These are phyloP conservation scores for Ceratocystiopsis minuta DNA, from an alignment of 2,329 filamentous ascomycete genomes.

Conservation along the genomic window DNA sequence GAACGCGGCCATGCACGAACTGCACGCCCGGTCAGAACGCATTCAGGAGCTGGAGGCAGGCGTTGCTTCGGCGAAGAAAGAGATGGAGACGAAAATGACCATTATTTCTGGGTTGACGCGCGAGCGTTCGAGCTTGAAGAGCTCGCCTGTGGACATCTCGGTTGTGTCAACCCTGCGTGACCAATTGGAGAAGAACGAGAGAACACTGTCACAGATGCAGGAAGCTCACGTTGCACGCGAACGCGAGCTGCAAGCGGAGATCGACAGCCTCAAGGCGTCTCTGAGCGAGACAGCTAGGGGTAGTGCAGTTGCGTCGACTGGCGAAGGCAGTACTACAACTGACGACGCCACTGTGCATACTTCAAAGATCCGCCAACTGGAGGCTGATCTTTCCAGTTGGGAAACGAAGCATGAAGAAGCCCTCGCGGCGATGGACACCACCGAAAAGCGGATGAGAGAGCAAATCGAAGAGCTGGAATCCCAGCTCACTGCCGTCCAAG, in stretches of 20 bases:
- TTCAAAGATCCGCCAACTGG: constrained; percentile 44
- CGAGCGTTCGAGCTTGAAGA: constrained; percentile 77
- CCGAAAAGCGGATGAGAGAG: constrained; percentile 52
- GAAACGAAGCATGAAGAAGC: constrained; percentile 56
- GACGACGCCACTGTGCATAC: constrained; percentile 24
- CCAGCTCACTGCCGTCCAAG: constrained; percentile 34
- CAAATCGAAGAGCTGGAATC: constrained; percentile 59
- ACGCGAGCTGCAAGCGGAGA: constrained; percentile 51
- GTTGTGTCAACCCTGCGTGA: constrained; percentile 75
- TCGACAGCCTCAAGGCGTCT: constrained; percentile 47
- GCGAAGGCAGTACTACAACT: too few relatives aligned
- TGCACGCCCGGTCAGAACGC: constrained; percentile 71
- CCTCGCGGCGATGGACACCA: constrained; percentile 50
- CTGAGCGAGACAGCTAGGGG: constrained; percentile 13
- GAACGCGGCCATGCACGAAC: constrained; percentile 80
- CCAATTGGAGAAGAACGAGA: constrained; percentile 74
- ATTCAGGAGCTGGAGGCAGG: constrained; percentile 82
- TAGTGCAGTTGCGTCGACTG: too few relatives aligned
- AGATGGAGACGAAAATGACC: constrained; percentile 92
- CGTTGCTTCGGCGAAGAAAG: constrained; percentile 66
- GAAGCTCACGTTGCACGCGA: constrained; percentile 58
- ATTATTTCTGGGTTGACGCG: constrained; percentile 89
- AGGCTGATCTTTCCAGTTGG: constrained; percentile 57
- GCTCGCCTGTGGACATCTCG: constrained; percentile 73
- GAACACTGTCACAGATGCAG: constrained; percentile 55